phyloP scores from a whole-genome alignment of 1,139 yeast species.

The Geotrichum aggregatum region DNA sequence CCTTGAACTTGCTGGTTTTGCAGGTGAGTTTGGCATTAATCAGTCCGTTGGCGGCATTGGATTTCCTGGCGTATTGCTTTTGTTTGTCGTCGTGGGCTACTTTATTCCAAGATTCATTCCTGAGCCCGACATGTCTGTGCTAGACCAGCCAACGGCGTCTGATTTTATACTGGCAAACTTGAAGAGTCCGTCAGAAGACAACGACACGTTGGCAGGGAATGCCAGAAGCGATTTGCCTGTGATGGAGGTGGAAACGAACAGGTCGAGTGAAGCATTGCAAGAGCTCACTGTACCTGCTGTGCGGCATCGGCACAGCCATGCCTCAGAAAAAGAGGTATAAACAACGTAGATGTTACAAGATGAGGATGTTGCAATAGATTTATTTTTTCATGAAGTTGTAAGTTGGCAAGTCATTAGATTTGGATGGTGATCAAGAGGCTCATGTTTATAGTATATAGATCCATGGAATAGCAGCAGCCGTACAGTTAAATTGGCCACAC shows the following conservation, averaged over 20 bases:
- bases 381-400: too few species aligned
- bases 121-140: constrained; percentile 50
- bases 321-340: background rate
- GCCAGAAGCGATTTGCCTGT: too few species aligned
- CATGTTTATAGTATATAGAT: too few species aligned
- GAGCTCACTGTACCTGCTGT: background rate
- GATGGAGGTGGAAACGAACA: too few species aligned
- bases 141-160: constrained; percentile 76
- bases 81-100: constrained; percentile 59
- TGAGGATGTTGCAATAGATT: too few species aligned
- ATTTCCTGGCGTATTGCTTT: constrained; percentile 78
- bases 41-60: constrained; percentile 90
- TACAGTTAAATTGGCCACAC: too few species aligned
- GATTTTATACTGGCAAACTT: constrained; percentile 47
- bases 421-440: too few species aligned
- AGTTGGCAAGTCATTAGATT: too few species aligned
- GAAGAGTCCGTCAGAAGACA: constrained; percentile 11
- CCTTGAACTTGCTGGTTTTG: constrained; percentile 60
- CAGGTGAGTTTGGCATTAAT: constrained; percentile 76
- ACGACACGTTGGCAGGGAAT: background rate
- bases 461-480: too few species aligned
- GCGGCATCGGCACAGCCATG: background rate
- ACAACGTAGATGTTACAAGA: too few species aligned
- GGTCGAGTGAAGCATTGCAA: too few species aligned
- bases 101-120: constrained; percentile 64